phyloP scores from a whole-genome alignment of 1,284 basidiomycete genomes.

The Volvariella volvacea region DNA sequence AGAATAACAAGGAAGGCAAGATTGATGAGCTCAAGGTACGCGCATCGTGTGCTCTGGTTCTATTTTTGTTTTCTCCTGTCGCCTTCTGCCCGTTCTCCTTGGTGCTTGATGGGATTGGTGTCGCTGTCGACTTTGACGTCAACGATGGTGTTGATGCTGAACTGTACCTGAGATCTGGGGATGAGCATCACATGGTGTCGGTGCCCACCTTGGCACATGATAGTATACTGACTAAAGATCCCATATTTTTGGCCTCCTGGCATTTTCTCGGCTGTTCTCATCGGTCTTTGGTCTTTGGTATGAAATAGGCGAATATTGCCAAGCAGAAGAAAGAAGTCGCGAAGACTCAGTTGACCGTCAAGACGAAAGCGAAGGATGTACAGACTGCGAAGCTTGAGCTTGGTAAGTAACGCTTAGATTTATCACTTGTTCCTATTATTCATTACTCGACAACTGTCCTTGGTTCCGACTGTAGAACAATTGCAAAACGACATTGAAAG shows the following conservation, averaged over 20 bases:
- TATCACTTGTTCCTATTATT: background rate
- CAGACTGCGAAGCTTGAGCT: constrained; percentile 86
- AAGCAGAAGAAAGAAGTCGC: constrained; percentile 79
- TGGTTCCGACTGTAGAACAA: constrained; percentile 52
- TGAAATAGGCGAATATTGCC: constrained; percentile 73
- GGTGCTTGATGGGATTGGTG: too few relatives aligned
- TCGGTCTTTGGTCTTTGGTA: too few relatives aligned
- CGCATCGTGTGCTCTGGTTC: background rate
- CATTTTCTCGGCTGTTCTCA: too few relatives aligned
- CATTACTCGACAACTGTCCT: background rate
- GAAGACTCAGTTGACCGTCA: constrained; percentile 77
- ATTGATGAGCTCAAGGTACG: constrained; percentile 87
- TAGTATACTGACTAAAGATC: too few relatives aligned
- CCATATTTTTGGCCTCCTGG: too few relatives aligned
- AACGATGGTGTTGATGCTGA: too few relatives aligned
- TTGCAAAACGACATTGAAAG: constrained; percentile 71
- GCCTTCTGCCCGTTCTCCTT: too few relatives aligned
- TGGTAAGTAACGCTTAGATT: constrained; percentile 39
- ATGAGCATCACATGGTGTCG: too few relatives aligned
- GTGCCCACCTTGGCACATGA: too few relatives aligned
- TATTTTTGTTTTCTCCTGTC: too few relatives aligned
- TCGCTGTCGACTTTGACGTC: too few relatives aligned
- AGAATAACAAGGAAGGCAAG: constrained; percentile 97
- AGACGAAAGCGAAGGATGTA: constrained; percentile 83
- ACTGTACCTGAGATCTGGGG: too few relatives aligned